Evolutionary conservation across 1,139 yeast genomes (phyloP), one percentile per base, ranked within the genome.

Genomic region (Pichiaceae sp.): DNA sequence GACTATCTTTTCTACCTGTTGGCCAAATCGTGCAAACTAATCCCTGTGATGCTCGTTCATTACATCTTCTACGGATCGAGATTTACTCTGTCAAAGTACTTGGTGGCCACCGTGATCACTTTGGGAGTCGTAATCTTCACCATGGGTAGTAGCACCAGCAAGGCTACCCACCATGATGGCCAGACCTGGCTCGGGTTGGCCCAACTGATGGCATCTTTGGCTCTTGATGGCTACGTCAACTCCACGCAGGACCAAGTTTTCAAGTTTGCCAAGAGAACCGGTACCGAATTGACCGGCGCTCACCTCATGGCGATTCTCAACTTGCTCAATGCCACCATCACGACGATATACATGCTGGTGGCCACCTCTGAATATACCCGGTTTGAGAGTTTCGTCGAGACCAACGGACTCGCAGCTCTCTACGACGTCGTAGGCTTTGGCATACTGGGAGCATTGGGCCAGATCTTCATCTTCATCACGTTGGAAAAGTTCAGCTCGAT

Each of bases 221-320:
- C 91, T 14, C 65, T 91, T 30, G 98, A 91, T 55, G 98, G 98
- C 0, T 64, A 89, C 42, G 87, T 95, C 23, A 91, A 89, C 59
- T 84, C 96, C 4, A 81, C 95, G 0, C 98, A 91, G 57, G 98
- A 91, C 57, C 78, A 81, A 39, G 62, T 91, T 56, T 82, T 91
- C 51, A 36, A 42, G 11, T 32, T 33, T 7, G 36, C 38, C 30
- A 54, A 59, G 37, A n/a, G n/a, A n/a, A n/a, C n/a, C n/a, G n/a
- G n/a, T n/a, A n/a, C n/a, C n/a, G 57, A 56, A 29, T 51, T 60
- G 32, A 73, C 84, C 0, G 97, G 97, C 0, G 91, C 91, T 2
- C 85, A 80, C 47, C 64, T 91, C 59, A 91, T 93, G 96, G 73
- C 86, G 42, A 73, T 84, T 3, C 67, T 91, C 46, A 91, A 91